Conservation (phyloP, 164 flowering plant genomes). For the Vitis riparia region DNA sequence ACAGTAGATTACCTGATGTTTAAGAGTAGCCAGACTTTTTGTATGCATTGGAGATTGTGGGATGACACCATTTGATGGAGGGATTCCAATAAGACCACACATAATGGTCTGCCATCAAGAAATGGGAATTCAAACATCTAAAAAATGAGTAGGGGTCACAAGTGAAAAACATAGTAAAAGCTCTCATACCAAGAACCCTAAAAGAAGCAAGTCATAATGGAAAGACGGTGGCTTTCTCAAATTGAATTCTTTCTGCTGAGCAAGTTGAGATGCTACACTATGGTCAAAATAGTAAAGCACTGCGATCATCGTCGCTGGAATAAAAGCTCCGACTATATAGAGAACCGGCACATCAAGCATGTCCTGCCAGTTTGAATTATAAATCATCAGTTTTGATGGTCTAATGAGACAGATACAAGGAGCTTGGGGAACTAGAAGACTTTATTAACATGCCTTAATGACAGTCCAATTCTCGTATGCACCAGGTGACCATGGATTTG, state of each 20-base stretch:
- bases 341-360: slow-evolving; percentile 89
- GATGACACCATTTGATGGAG: slow-evolving; percentile 98
- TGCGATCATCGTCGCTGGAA: slow-evolving; percentile 99
- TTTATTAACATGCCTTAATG: slow-evolving; percentile 52
- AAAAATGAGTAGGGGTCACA: neutral
- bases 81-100: slow-evolving; percentile 97
- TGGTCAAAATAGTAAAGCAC: slow-evolving; percentile 99
- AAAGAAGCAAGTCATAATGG: slow-evolving; percentile 90
- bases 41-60: slow-evolving; percentile 99
- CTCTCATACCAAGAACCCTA: slow-evolving; percentile 81
- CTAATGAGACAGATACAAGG: neutral
- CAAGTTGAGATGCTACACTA: slow-evolving; percentile 98
- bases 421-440: neutral
- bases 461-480: slow-evolving; percentile 98
- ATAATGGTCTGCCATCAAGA: slow-evolving; percentile 56
- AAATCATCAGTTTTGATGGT: neutral
- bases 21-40: slow-evolving; percentile 96
- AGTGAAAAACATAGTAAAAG: neutral
- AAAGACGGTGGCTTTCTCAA: slow-evolving; percentile 92
- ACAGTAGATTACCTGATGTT: slow-evolving; percentile 69
- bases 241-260: slow-evolving; percentile 98
- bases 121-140: neutral
- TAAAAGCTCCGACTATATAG: slow-evolving; percentile 90
- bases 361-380: slow-evolving; percentile 53
- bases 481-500: slow-evolving; percentile 99